A percentile compares a stretch with the other conserved stretches of the same genome.
Conservation (phyloP, 331 rosid species). For the Cydonia oblonga region DNA sequence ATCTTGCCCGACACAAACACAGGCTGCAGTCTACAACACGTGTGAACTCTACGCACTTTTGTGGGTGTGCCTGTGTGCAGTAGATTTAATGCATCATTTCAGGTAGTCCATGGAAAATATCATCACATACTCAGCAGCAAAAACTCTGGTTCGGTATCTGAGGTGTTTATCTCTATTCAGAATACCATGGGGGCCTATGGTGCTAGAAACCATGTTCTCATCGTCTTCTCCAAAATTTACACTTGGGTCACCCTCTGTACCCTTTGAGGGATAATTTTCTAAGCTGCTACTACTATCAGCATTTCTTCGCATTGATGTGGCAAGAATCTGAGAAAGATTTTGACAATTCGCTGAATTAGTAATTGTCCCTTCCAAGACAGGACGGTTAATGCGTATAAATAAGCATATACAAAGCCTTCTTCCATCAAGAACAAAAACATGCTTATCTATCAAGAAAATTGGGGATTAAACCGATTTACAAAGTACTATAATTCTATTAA, state of each 20-base stretch:
- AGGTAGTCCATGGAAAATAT: neutral
- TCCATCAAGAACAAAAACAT: neutral
- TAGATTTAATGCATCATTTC: neutral
- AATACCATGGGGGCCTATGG: slow-evolving; percentile 29
- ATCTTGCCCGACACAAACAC: neutral
- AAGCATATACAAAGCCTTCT: neutral
- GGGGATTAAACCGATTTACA: neutral
- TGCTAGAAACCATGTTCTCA: slow-evolving; percentile 79
- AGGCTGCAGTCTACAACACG: neutral
- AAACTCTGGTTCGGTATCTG: slow-evolving; percentile 90
- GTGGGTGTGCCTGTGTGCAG: neutral
- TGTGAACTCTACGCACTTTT: neutral
- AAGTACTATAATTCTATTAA: neutral
- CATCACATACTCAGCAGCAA: slow-evolving; percentile 92
- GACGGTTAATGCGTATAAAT: neutral
- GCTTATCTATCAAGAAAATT: neutral
- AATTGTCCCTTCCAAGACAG: neutral
- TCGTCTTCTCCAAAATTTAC: slow-evolving; percentile 52
- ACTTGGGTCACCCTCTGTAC: slow-evolving; percentile 46
- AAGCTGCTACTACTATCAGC: slow-evolving; percentile 29
- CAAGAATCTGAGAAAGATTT: slow-evolving; percentile 62
- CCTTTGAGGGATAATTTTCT: slow-evolving; percentile 36
- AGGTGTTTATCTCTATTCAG: slow-evolving; percentile 77
- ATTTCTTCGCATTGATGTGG: slow-evolving; percentile 51
- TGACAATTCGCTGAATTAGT: slow-evolving; percentile 11